phyloP scores from a whole-genome alignment of 2,329 filamentous ascomycete species.

The Colletotrichum euphorbiae region DNA sequence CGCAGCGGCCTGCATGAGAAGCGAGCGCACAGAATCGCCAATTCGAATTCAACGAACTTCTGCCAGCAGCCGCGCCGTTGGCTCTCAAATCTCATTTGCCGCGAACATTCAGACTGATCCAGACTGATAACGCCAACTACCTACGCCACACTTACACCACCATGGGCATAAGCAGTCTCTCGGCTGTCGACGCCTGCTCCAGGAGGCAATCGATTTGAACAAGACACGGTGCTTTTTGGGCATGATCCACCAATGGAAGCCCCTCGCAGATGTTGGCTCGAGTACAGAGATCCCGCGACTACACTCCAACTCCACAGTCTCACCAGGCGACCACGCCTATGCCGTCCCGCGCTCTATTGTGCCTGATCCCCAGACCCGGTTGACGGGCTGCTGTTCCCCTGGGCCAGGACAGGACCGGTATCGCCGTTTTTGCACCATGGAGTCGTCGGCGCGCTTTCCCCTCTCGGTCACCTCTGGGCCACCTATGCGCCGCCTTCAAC shows the following conservation, averaged over 20 bases:
- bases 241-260: slow-evolving; percentile 6
- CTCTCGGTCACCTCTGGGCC: neutral
- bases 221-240: neutral
- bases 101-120: neutral
- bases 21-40: slow-evolving; percentile 22
- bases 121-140: neutral
- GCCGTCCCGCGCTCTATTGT: slow-evolving; percentile 2
- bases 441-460: neutral
- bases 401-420: slow-evolving; percentile 4
- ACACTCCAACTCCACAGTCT: slow-evolving; percentile 22
- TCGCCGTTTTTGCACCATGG: slow-evolving; percentile 9
- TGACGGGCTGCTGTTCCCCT: slow-evolving; percentile 13
- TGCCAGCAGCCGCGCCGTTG: neutral
- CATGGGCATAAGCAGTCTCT: neutral
- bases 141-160: slow-evolving; percentile 2
- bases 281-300: neutral
- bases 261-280: neutral
- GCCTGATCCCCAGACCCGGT: slow-evolving; percentile 27
- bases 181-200: neutral
- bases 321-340: slow-evolving; percentile 3
- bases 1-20: slow-evolving; percentile 24
- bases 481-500: neutral
- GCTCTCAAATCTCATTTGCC: neutral
- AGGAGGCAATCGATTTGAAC: neutral
- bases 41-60: neutral